Base-by-base conservation (phyloP, 306 rosid species). In the Cucurbita maxima region DNA sequence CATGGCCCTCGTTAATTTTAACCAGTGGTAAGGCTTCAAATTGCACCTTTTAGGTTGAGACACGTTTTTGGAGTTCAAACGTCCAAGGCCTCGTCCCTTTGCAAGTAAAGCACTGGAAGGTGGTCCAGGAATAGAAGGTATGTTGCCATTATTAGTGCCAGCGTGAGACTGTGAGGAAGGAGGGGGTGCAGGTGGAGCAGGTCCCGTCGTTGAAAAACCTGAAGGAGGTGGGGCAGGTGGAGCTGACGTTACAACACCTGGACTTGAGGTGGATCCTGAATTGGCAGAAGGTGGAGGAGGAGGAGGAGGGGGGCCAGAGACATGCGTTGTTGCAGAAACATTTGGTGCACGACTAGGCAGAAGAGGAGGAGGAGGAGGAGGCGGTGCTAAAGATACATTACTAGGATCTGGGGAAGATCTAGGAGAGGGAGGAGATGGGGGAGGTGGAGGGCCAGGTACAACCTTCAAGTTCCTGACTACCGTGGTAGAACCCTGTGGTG, bases 21-120 rank as follows among this genome's bases (percentile, higher is more conserved):
- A 76, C 99, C 99, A 95, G 80, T 91, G 99, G 79, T 95, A 95
- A 73, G 99, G 99, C 83, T 91, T 95, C 68, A 95, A 81, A 84
- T 89, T 89, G 80, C 81, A 78, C 80, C 86, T 89, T 83, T 78
- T 90, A 80, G 88, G 57, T 54, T 83, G 91, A 76, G 76, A 52
- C 78, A 56, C 85, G 79, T 70, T 71, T 84, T 82, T 89, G 6
- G 85, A 30, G 84, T 71, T 77, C 66, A 81, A 3, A 64, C 90
- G 96, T 43, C 76, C 77, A 68, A 83, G 66, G 78, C 91, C 90
- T 20, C 88, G 85, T 37, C 87, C 97, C 84, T 94, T 94, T 76
- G 74, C 82, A 81, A 90, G 83, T 14, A 83, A 84, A 84, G 67
- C 82, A 54, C 81, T 72, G 8, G 89, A 77, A 81, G 98, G 96